phyloP scores from a whole-genome alignment of 2,329 filamentous ascomycete genomes.

The Colletotrichum falcatum region DNA sequence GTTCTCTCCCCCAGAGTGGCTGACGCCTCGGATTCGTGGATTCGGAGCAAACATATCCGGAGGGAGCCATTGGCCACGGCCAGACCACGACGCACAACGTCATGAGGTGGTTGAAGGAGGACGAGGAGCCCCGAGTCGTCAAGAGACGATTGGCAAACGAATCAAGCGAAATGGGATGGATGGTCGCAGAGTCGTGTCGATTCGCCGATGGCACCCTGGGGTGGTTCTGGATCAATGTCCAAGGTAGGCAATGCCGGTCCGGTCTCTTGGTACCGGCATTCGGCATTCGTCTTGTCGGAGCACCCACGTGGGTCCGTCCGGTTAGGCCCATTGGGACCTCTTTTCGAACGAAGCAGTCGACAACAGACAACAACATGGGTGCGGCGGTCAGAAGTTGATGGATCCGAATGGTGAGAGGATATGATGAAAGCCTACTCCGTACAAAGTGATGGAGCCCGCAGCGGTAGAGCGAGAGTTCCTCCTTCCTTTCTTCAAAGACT shows the following conservation, averaged over 20 bases:
- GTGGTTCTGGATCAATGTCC: too few relatives aligned
- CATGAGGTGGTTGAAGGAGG: too few relatives aligned
- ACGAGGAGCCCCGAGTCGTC: too few relatives aligned
- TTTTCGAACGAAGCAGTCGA: not conserved
- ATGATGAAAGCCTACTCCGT: not conserved
- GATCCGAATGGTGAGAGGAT: not conserved
- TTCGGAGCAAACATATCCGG: not conserved
- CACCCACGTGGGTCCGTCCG: not conserved
- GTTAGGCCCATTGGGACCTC: not conserved
- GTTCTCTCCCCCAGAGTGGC: constrained; percentile 10
- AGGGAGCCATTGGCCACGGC: constrained; percentile 1
- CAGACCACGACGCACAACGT: not conserved
- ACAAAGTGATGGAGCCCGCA: not conserved
- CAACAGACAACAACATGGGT: not conserved
- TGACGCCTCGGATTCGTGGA: not conserved
- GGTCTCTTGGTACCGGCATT: not conserved
- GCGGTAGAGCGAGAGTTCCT: not conserved
- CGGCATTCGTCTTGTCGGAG: not conserved
- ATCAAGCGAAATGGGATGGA: not conserved
- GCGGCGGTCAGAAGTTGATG: constrained; percentile 8
- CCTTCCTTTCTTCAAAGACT: too few relatives aligned
- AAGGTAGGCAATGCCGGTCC: not conserved
- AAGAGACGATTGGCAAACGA: not conserved
- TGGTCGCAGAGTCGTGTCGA: constrained; percentile 3
- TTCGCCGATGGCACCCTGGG: not conserved